phyloP scores from a whole-genome alignment of 306 rosid species.

The Herpetospermum pedunculosum region DNA sequence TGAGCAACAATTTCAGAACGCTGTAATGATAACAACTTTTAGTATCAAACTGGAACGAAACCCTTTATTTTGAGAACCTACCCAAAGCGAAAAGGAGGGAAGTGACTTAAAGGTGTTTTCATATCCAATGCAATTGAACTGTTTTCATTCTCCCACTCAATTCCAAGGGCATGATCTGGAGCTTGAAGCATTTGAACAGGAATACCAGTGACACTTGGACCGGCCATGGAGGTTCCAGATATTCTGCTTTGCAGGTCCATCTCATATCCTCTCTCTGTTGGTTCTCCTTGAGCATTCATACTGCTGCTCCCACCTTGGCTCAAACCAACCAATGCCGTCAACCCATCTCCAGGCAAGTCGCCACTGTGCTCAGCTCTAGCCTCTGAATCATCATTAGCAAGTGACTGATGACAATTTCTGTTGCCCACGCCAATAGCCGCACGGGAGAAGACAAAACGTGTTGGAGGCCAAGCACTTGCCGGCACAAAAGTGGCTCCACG shows the following conservation, averaged over 20 bases:
- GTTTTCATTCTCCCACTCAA: conserved; percentile 74
- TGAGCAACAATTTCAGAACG: neutral
- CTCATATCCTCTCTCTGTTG: conserved; percentile 65
- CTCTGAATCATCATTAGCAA: conserved; percentile 89
- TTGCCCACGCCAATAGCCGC: conserved; percentile 81
- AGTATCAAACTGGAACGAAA: neutral
- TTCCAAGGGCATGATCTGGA: conserved; percentile 54
- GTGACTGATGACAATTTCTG: conserved; percentile 74
- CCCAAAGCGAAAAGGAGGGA: conserved; percentile 99
- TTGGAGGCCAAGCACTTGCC: conserved; percentile 70
- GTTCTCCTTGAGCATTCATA: conserved; percentile 50
- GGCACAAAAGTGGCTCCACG: conserved; percentile 89
- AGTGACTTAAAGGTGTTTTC: conserved; percentile 94
- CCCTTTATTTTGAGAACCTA: conserved; percentile 20
- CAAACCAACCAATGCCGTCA: conserved; percentile 89
- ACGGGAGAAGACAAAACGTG: conserved; percentile 92
- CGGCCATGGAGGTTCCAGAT: conserved; percentile 48
- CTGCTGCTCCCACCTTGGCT: conserved; percentile 65
- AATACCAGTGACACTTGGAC: conserved; percentile 62
- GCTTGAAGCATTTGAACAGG: conserved; percentile 76
- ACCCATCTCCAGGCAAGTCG: conserved; percentile 84
- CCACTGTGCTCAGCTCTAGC: conserved; percentile 65
- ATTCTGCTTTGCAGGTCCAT: conserved; percentile 54
- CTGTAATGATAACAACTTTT: neutral
- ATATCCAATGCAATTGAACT: conserved; percentile 75